These are phyloP conservation scores for Pseudogymnoascus verrucosus DNA, from an alignment of 2,329 filamentous ascomycete species.

Conservation along the genomic window DNA sequence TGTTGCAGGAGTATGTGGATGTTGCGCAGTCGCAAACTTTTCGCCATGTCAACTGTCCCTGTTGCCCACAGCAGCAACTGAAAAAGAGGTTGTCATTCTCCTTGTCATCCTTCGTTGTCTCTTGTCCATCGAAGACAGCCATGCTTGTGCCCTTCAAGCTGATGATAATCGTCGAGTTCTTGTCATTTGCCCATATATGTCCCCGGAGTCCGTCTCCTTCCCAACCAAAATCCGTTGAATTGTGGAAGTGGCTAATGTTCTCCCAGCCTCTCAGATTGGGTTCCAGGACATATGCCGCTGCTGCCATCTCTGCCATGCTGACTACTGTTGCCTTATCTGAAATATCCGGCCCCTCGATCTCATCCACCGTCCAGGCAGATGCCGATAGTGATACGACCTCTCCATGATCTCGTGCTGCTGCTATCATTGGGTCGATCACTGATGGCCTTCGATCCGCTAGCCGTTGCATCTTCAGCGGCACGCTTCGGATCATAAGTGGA, in stretches of 20 bases:
- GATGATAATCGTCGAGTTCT: constrained; percentile 80
- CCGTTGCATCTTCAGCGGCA: constrained; percentile 64
- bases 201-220: constrained; percentile 79
- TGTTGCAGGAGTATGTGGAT: constrained; percentile 81
- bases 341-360: constrained; percentile 67
- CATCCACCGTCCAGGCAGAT: constrained; percentile 71
- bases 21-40: constrained; percentile 91
- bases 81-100: constrained; percentile 97
- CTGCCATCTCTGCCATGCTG: constrained; percentile 73
- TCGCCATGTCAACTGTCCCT: constrained; percentile 81
- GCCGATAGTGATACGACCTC: constrained; percentile 59
- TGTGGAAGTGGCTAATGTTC: constrained; percentile 71
- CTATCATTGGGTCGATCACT: constrained; percentile 71
- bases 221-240: constrained; percentile 88
- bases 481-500: constrained; percentile 54
- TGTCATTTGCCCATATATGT: constrained; percentile 83
- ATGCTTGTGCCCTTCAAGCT: constrained; percentile 86
- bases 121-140: constrained; percentile 92
- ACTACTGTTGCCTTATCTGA: constrained; percentile 77
- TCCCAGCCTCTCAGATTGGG: constrained; percentile 69
- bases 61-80: constrained; percentile 93
- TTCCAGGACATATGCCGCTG: constrained; percentile 73
- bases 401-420: constrained; percentile 60
- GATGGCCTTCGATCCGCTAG: constrained; percentile 69
- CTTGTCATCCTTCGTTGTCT: constrained; percentile 95